phyloP scores from a whole-genome alignment of 495 filamentous ascomycete genomes.

The Neurospora sp. region DNA sequence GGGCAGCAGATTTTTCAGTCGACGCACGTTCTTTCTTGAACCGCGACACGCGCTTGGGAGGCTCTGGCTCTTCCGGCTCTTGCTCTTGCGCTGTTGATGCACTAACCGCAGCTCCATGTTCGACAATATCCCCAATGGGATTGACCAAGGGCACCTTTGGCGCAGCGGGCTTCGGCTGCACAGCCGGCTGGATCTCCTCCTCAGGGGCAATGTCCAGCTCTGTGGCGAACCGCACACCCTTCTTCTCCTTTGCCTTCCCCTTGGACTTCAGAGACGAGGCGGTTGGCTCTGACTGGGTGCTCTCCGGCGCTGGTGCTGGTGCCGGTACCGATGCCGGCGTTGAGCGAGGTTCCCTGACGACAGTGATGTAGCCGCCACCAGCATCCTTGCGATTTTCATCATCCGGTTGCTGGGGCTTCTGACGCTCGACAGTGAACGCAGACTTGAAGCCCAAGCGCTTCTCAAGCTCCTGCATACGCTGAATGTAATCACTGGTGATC shows the following conservation, averaged over 20 bases:
- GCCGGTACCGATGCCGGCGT: background rate
- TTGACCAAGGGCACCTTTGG: constrained; percentile 25
- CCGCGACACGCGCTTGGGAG: constrained; percentile 33
- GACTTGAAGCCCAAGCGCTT: constrained; percentile 51
- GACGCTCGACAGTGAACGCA: constrained; percentile 12
- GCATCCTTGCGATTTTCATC: constrained; percentile 16
- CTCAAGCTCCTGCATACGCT: constrained; percentile 77
- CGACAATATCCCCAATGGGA: constrained; percentile 41
- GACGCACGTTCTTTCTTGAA: constrained; percentile 32
- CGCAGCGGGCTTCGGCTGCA: constrained; percentile 11
- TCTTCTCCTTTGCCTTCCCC: constrained; percentile 36
- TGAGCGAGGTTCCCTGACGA: background rate
- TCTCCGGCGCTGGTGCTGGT: background rate
- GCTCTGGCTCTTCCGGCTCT: constrained; percentile 9
- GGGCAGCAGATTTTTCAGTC: background rate
- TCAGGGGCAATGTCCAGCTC: constrained; percentile 58
- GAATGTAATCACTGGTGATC: constrained; percentile 60
- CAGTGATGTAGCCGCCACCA: constrained; percentile 6
- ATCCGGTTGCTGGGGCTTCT: constrained; percentile 5
- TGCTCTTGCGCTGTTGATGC: constrained; percentile 23
- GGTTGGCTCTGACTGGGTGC: background rate
- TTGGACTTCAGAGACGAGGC: background rate
- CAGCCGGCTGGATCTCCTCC: constrained; percentile 17
- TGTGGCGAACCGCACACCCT: constrained; percentile 66
- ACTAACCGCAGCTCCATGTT: constrained; percentile 28